Conservation (phyloP, 139 green algal species). For the Chlorella vulgaris region DNA sequence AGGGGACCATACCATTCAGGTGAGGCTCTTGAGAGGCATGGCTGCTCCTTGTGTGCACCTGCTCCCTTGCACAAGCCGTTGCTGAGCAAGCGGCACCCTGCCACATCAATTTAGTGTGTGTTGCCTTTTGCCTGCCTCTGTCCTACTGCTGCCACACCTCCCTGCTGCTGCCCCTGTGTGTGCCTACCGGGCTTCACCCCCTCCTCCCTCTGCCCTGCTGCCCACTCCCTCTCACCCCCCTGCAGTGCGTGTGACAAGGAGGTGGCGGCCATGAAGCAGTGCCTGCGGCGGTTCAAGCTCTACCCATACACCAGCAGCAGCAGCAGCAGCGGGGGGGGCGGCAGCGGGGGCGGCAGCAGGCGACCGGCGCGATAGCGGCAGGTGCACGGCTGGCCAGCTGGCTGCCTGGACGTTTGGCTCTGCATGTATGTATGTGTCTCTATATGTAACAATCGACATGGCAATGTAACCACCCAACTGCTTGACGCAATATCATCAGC, state of each 20-base stretch:
- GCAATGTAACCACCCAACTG: too few relatives aligned
- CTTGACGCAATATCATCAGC: too few relatives aligned
- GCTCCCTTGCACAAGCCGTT: neutral
- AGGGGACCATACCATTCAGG: conserved; percentile 28
- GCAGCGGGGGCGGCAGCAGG: too few relatives aligned
- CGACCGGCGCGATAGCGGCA: too few relatives aligned
- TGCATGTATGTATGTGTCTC: too few relatives aligned
- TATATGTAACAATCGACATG: too few relatives aligned
- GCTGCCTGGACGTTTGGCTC: too few relatives aligned
- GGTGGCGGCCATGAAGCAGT: conserved; percentile 34
- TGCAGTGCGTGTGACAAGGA: conserved; percentile 27
- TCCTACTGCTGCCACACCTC: neutral
- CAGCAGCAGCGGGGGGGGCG: conserved; percentile 1
- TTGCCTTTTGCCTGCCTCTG: neutral
- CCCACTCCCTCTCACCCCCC: too few relatives aligned
- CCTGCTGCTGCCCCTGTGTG: neutral
- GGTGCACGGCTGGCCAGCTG: too few relatives aligned
- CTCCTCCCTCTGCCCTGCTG: too few relatives aligned
- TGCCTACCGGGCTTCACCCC: too few relatives aligned
- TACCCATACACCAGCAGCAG: conserved; percentile 3
- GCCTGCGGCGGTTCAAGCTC: neutral
- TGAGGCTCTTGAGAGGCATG: neutral
- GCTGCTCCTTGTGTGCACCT: neutral
- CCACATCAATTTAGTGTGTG: neutral
- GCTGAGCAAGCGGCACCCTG: neutral